Conservation (phyloP, 805 yeast genomes). For the Pichia manshurica region DNA sequence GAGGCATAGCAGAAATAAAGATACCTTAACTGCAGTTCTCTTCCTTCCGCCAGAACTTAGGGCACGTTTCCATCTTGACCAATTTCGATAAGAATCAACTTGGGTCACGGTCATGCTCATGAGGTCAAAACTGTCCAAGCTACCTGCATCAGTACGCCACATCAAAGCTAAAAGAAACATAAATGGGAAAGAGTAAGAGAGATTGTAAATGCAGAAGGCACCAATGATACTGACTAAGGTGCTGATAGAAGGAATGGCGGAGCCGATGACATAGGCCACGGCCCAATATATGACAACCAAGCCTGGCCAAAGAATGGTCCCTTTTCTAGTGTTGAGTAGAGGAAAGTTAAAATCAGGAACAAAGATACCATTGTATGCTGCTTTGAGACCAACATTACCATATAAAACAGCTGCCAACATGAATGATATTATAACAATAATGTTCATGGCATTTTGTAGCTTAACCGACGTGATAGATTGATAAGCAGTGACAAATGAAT, state of each 20-base stretch:
- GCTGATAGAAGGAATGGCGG: conserved; percentile 40
- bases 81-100: no score
- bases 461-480: conserved; percentile 36
- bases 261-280: conserved; percentile 37
- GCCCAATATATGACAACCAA: conserved; percentile 39
- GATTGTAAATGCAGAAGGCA: conserved; percentile 40
- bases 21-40: no score
- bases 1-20: no score
- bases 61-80: no score
- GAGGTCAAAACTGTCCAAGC: no score
- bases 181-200: conserved; percentile 41
- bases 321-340: conserved; percentile 24
- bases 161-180: no score
- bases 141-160: no score
- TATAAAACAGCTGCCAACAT: conserved; percentile 42
- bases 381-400: conserved; percentile 43
- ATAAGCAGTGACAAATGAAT: conserved; percentile 37
- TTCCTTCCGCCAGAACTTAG: no score
- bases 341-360: conserved; percentile 32
- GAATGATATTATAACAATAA: conserved; percentile 35
- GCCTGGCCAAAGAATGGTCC: conserved; percentile 35
- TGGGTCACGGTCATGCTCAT: no score
- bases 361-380: conserved; percentile 34
- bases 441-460: conserved; percentile 40
- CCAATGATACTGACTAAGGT: conserved; percentile 37